These are phyloP conservation scores for Paecilomyces niveus DNA, from an alignment of 2,329 filamentous ascomycete species.

Conservation along the genomic window DNA sequence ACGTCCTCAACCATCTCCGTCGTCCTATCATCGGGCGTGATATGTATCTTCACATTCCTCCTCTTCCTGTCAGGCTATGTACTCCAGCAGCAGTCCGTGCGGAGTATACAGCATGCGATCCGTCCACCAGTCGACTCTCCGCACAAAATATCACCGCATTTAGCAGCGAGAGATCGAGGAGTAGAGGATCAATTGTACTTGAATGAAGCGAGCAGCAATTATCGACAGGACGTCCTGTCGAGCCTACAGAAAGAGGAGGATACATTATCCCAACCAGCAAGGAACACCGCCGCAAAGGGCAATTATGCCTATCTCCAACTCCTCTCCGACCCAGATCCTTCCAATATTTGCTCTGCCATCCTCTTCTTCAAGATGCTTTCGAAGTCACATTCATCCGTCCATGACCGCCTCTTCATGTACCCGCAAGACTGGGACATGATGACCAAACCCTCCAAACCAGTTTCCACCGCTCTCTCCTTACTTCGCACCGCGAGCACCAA, in stretches of 20 bases:
- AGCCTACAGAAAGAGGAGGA: slow-evolving; percentile 3
- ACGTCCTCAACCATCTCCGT: slow-evolving; percentile 38
- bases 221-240: slow-evolving; percentile 11
- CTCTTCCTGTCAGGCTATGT: slow-evolving; percentile 85
- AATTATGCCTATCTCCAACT: slow-evolving; percentile 39
- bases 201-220: slow-evolving; percentile 11
- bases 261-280: neutral
- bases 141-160: neutral
- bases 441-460: slow-evolving; percentile 16
- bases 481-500: slow-evolving; percentile 32
- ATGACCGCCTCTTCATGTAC: slow-evolving; percentile 41
- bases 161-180: neutral
- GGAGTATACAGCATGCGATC: slow-evolving; percentile 68
- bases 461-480: slow-evolving; percentile 27
- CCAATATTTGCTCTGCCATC: slow-evolving; percentile 39
- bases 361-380: slow-evolving; percentile 36
- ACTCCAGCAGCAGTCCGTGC: slow-evolving; percentile 78
- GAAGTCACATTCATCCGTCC: slow-evolving; percentile 23
- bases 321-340: slow-evolving; percentile 34
- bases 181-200: neutral
- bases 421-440: slow-evolving; percentile 38
- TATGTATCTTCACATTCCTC: slow-evolving; percentile 69
- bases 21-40: slow-evolving; percentile 40
- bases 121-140: slow-evolving; percentile 40
- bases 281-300: slow-evolving; percentile 9